These are phyloP conservation scores for Zasmidium cellare DNA, from an alignment of 2,329 filamentous ascomycete species.

Conservation along the genomic window DNA sequence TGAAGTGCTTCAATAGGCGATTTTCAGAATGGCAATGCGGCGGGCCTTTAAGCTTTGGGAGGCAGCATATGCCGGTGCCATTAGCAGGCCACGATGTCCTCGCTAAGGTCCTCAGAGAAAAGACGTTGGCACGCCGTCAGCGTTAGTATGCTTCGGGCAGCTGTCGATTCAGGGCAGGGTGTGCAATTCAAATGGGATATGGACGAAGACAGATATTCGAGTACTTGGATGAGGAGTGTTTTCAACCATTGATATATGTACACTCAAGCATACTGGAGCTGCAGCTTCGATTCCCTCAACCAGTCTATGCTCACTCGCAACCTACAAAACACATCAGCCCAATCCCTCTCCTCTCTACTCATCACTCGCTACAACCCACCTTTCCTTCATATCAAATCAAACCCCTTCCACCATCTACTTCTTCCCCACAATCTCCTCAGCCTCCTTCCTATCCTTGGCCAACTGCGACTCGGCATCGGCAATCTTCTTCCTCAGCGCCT, in stretches of 20 bases:
- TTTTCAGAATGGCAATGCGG: too few relatives aligned
- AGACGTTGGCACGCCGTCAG: too few relatives aligned
- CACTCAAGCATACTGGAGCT: not conserved
- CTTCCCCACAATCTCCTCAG: slow-evolving; percentile 22
- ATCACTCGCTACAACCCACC: not conserved
- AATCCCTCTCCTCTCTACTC: not conserved
- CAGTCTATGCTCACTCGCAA: not conserved
- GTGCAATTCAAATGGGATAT: too few relatives aligned
- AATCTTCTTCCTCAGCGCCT: slow-evolving; percentile 38
- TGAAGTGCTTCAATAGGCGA: not conserved
- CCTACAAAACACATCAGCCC: not conserved
- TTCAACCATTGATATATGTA: not conserved
- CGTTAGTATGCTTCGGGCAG: too few relatives aligned
- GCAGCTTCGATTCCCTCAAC: not conserved
- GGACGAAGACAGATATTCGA: too few relatives aligned
- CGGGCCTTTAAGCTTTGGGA: too few relatives aligned
- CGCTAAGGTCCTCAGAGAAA: too few relatives aligned
- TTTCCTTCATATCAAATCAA: too few relatives aligned
- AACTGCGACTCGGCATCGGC: slow-evolving; percentile 28
- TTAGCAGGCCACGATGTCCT: too few relatives aligned
- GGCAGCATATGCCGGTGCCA: too few relatives aligned
- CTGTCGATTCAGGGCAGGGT: too few relatives aligned
- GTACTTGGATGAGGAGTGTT: too few relatives aligned
- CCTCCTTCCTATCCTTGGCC: slow-evolving; percentile 33
- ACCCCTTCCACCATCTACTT: slow-evolving; percentile 11